A percentile compares a stretch with the other conserved stretches of the same genome.
Conservation (phyloP, 192 early-diverging fungal genomes). For the Mortierella claussenii region DNA sequence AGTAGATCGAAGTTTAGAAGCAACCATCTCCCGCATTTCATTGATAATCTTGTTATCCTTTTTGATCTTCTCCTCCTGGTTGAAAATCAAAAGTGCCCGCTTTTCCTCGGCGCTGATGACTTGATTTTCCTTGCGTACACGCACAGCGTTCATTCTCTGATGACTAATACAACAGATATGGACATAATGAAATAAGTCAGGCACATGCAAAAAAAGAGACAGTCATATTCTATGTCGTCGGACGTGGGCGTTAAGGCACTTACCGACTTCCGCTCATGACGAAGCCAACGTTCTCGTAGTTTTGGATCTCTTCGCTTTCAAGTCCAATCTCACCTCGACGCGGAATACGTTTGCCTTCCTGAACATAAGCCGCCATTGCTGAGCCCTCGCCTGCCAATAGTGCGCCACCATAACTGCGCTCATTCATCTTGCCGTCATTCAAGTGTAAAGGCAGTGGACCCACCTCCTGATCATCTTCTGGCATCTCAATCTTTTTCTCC, state of each 20-base stretch:
- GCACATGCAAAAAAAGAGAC: too few relatives aligned
- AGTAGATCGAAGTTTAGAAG: slow-evolving; percentile 60
- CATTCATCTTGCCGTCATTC: slow-evolving; percentile 68
- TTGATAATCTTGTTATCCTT: slow-evolving; percentile 94
- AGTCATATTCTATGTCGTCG: too few relatives aligned
- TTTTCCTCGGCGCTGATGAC: slow-evolving; percentile 97
- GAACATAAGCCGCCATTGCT: slow-evolving; percentile 90
- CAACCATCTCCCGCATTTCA: slow-evolving; percentile 89
- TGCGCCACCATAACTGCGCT: slow-evolving; percentile 82
- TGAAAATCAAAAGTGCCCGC: slow-evolving; percentile 83
- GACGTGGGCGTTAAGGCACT: too few relatives aligned
- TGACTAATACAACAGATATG: slow-evolving; percentile 58
- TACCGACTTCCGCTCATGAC: slow-evolving; percentile 96
- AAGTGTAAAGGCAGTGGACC: slow-evolving; percentile 73
- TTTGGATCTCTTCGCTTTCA: slow-evolving; percentile 83
- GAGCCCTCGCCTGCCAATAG: slow-evolving; percentile 91
- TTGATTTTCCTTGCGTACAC: slow-evolving; percentile 96
- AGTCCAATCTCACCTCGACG: slow-evolving; percentile 97
- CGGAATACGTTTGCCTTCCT: slow-evolving; percentile 94
- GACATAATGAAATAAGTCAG: too few relatives aligned
- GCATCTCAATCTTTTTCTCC: slow-evolving; percentile 69
- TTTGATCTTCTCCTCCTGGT: slow-evolving; percentile 89
- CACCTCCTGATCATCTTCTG: slow-evolving; percentile 71
- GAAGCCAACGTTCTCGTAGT: slow-evolving; percentile 88
- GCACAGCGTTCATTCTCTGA: slow-evolving; percentile 94